Conservation (phyloP, 2,329 filamentous ascomycete genomes). For the Didymella pinodella region DNA sequence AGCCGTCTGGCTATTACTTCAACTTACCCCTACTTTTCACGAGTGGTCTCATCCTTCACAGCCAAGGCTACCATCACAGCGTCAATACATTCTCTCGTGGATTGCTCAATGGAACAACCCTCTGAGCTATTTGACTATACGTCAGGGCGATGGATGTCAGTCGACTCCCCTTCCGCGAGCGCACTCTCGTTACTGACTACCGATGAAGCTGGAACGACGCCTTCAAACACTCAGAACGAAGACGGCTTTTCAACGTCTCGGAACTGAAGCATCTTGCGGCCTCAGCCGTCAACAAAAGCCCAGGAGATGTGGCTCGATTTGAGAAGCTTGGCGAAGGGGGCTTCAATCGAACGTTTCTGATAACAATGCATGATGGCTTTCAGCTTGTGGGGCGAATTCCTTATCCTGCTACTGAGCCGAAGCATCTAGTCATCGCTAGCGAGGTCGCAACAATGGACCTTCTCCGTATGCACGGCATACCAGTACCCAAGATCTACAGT, state of each 20-base stretch:
- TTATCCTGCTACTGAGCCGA: constrained; percentile 35
- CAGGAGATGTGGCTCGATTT: constrained; percentile 34
- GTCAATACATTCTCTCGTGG: constrained; percentile 17
- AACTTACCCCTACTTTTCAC: too few relatives aligned
- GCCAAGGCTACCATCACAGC: constrained; percentile 9
- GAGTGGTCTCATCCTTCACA: too few relatives aligned
- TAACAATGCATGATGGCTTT: constrained; percentile 38
- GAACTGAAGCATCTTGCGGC: constrained; percentile 42
- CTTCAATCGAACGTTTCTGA: constrained; percentile 37
- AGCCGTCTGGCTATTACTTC: too few relatives aligned
- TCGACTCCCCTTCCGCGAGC: too few relatives aligned
- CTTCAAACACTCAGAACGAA: constrained; percentile 29
- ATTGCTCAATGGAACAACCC: constrained; percentile 17
- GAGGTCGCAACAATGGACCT: constrained; percentile 51
- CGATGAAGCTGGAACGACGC: constrained; percentile 32
- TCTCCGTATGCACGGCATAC: constrained; percentile 43
- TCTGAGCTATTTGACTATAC: constrained; percentile 35
- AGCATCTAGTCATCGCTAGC: constrained; percentile 45
- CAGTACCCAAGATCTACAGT: constrained; percentile 48
- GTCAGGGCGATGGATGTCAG: constrained; percentile 37
- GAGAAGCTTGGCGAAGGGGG: constrained; percentile 38
- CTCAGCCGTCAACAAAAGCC: constrained; percentile 29
- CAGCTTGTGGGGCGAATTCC: constrained; percentile 38
- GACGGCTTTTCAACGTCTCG: constrained; percentile 30
- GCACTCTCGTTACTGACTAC: constrained; percentile 30